Conservation (phyloP, 2,329 filamentous ascomycete genomes). For the Juglanconis oblonga region DNA sequence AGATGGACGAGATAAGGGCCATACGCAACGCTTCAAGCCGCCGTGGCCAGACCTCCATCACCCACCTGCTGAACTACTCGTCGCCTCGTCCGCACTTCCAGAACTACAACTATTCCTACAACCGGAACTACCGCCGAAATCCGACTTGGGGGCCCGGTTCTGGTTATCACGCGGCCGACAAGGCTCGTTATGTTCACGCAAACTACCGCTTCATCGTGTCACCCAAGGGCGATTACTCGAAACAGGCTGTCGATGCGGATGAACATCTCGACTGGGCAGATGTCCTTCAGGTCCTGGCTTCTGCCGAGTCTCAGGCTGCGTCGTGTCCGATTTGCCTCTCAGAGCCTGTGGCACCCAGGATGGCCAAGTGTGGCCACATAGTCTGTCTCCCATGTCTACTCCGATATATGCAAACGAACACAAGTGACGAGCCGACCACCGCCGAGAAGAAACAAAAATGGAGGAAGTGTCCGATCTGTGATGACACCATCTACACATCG, state of each 20-base stretch:
- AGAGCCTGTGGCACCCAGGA: conserved; percentile 86
- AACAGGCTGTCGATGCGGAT: conserved; percentile 82
- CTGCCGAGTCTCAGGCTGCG: conserved; percentile 79
- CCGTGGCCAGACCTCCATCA: conserved; percentile 94
- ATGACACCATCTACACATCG: conserved; percentile 87
- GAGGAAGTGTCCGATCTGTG: conserved; percentile 96
- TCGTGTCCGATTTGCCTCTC: conserved; percentile 95
- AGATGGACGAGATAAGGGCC: conserved; percentile 72
- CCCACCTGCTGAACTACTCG: conserved; percentile 90
- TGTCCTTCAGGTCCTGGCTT: conserved; percentile 88
- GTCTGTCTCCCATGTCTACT: conserved; percentile 93
- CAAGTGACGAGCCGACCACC: conserved; percentile 60
- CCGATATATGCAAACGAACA: conserved; percentile 87
- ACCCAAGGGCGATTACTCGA: conserved; percentile 73
- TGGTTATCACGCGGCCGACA: conserved; percentile 86
- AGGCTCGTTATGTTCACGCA: conserved; percentile 85
- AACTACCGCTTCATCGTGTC: conserved; percentile 97
- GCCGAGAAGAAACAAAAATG: conserved; percentile 58
- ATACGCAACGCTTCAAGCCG: conserved; percentile 61
- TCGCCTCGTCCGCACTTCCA: conserved; percentile 69
- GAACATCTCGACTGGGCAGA: conserved; percentile 86
- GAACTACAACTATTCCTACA: conserved; percentile 46
- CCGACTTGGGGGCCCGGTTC: conserved; percentile 83
- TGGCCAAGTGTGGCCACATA: conserved; percentile 96
- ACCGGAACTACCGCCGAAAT: conserved; percentile 63